Evolutionary conservation across 768 basidiomycete species (phyloP), one percentile per base, ranked within the genome.

Genomic region (Hirschioporus abietinus): DNA sequence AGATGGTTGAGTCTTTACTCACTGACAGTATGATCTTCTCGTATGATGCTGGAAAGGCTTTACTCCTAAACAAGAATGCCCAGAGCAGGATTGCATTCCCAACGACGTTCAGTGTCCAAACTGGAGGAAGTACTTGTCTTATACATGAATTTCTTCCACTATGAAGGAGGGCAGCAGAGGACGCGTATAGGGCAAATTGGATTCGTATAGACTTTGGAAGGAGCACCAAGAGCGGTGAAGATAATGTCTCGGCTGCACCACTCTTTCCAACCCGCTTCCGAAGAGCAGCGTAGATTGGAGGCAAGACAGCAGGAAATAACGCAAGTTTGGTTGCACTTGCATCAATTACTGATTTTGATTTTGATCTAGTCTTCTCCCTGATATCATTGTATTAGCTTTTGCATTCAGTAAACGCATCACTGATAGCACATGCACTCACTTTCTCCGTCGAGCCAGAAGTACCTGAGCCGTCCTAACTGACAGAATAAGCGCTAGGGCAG

Each of bases 41-140:
- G 60, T 61, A 61, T 34, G 60, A 25, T 23, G 25, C 30, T 24
- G 60, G 60, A 24, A 61, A 61, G 5, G 60, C 60, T 9, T 61
- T 34, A 34, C 60, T 61, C 60, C 24, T 61, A 61, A 61, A 61
- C 60, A 61, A 34, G 17, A 61, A 61, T 25, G 60, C 60, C 60
- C 60, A 61, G 24, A 61, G 24, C 60, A 61, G 23, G 25, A 25
- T 25, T 23, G 60, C 60, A 34, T 61, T 61, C 30, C 60, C 60
- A 15, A 61, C 3, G 15, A 61, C 60, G 20, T 61, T 61, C 17
- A 61, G 17, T 15, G 60, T 61, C 60, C 60, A 61, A 1, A 61
- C 30, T 34, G 60, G 60, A 25, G 60, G 60, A 15, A 61, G 23
- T 34, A 61, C 5, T 61, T 25, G 30, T 15, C 30, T 61, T 61